phyloP scores from a whole-genome alignment of 2,329 filamentous ascomycete genomes.

The Microsporum canis region DNA sequence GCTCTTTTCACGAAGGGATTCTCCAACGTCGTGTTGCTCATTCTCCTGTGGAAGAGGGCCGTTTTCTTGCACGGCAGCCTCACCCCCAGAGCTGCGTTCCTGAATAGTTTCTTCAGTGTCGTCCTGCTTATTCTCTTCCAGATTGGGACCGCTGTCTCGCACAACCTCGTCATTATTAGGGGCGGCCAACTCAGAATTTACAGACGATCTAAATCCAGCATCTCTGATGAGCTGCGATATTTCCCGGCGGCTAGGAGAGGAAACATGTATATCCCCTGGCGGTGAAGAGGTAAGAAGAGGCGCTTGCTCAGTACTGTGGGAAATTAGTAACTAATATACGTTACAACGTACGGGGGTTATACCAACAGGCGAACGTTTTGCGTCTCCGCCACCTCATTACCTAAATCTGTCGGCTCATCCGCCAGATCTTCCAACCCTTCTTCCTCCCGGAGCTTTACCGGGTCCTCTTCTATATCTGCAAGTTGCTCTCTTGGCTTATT shows the following conservation, averaged over 20 bases:
- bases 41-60: background rate
- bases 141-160: background rate
- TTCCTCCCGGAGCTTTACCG: slow-evolving; percentile 7
- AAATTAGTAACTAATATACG: background rate
- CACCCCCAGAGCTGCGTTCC: background rate
- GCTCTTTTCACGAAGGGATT: background rate
- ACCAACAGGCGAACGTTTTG: slow-evolving; percentile 31
- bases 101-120: background rate
- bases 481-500: background rate
- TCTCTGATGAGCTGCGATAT: slow-evolving; percentile 39
- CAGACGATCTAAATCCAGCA: slow-evolving; percentile 38
- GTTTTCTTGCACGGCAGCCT: background rate
- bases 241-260: slow-evolving; percentile 28
- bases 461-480: background rate
- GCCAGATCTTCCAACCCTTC: slow-evolving; percentile 13
- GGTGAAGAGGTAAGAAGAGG: slow-evolving; percentile 6
- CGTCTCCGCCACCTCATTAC: slow-evolving; percentile 21
- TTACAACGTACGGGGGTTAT: slow-evolving; percentile 7
- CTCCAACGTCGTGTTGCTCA: background rate
- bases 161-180: background rate
- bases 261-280: slow-evolving; percentile 17
- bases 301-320: background rate
- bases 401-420: slow-evolving; percentile 14
- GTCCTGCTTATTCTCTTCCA: background rate
- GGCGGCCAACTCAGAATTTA: slow-evolving; percentile 30